Percentiles rank a stretch among this genome's conserved stretches.
These are phyloP conservation scores for Angophora floribunda DNA, from an alignment of 345 rosid species.

Conservation along the genomic window DNA sequence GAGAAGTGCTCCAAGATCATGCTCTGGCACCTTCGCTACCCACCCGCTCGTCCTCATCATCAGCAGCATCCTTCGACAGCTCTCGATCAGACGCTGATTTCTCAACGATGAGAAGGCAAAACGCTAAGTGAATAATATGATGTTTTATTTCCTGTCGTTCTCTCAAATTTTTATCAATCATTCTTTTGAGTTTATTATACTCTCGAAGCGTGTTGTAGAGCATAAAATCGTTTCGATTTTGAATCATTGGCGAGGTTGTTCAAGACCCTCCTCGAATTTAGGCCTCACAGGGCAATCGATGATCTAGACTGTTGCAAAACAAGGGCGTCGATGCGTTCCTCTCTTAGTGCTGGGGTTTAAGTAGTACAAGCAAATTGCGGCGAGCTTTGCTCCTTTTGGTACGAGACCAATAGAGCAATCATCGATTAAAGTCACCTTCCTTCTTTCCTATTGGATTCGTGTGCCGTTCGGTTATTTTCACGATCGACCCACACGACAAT, in stretches of 20 bases:
- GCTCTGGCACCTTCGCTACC: slow-evolving; percentile 71
- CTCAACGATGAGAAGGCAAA: background rate
- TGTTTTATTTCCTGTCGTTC: background rate
- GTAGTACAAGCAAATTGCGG: background rate
- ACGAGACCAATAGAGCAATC: background rate
- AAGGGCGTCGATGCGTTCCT: background rate
- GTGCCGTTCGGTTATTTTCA: background rate
- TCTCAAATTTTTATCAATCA: background rate
- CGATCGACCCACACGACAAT: background rate
- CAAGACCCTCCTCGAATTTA: background rate
- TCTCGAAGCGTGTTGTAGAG: background rate
- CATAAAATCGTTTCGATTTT: background rate
- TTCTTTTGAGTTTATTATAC: background rate
- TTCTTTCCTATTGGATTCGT: background rate
- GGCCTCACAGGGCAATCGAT: background rate
- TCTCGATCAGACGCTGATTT: background rate
- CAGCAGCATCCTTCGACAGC: background rate
- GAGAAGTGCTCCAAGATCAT: slow-evolving; percentile 76
- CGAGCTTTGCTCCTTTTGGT: background rate
- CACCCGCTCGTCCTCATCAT: background rate
- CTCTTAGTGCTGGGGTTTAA: background rate
- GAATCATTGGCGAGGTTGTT: background rate
- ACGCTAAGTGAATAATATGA: background rate
- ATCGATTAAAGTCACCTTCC: background rate
- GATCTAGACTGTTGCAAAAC: background rate